A percentile compares a stretch with the other conserved stretches of the same genome.
phyloP scores from a whole-genome alignment of 208 protist genomes.

The Endotrypanum monterogeii region DNA sequence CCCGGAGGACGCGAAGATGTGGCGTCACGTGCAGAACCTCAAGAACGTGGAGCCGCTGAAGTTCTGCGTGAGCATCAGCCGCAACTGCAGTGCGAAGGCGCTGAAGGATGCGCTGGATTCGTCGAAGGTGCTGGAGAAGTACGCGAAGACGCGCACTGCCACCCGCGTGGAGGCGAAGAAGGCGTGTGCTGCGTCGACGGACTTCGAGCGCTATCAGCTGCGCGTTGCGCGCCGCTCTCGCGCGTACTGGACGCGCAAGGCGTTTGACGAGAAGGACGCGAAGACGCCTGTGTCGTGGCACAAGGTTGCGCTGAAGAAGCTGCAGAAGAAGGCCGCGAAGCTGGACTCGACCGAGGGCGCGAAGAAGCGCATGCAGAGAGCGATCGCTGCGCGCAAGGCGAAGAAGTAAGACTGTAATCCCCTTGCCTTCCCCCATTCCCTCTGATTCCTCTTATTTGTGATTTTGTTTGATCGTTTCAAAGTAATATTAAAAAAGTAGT shows the following conservation, averaged over 20 bases:
- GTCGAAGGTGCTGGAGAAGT: constrained; percentile 85
- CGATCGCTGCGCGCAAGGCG: constrained; percentile 69
- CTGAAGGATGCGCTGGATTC: constrained; percentile 73
- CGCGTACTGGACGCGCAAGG: constrained; percentile 90
- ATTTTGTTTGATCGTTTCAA: background rate
- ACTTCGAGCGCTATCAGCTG: constrained; percentile 94
- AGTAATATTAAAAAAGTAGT: background rate
- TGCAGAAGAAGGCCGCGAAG: constrained; percentile 89
- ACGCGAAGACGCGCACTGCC: constrained; percentile 82
- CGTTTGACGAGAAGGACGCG: constrained; percentile 90
- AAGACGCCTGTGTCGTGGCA: constrained; percentile 90
- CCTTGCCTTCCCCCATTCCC: background rate
- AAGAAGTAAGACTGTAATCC: constrained; percentile 37
- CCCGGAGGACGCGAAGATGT: constrained; percentile 88
- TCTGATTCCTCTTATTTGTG: constrained; percentile 16
- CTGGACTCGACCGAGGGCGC: constrained; percentile 67
- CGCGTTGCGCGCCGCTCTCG: constrained; percentile 90
- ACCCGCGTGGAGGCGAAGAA: constrained; percentile 80
- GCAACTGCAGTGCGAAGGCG: constrained; percentile 76
- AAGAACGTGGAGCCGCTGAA: constrained; percentile 89
- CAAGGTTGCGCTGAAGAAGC: constrained; percentile 84
- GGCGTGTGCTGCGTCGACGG: constrained; percentile 77
- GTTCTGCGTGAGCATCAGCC: constrained; percentile 57
- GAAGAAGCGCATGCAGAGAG: constrained; percentile 91
- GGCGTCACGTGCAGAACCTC: constrained; percentile 90